A percentile compares a stretch with the other conserved stretches of the same genome.
Evolutionary conservation across 2,329 filamentous ascomycete species (phyloP).

Genomic region (Colletotrichum salicis): DNA sequence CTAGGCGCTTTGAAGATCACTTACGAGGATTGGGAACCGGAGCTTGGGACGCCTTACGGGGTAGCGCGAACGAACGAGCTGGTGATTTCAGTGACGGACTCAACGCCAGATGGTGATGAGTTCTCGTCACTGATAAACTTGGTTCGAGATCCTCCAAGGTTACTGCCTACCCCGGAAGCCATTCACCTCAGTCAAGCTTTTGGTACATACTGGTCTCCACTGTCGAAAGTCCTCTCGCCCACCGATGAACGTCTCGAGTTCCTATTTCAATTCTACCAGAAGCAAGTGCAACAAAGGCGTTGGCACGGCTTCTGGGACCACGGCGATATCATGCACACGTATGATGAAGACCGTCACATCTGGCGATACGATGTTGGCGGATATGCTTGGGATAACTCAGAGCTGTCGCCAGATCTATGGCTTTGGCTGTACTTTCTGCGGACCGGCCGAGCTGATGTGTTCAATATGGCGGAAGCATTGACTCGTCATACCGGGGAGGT

Average conservation of each 20-base stretch:
- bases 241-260: slow-evolving; percentile 67
- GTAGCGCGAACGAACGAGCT: not conserved
- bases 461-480: slow-evolving; percentile 67
- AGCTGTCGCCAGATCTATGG: slow-evolving; percentile 70
- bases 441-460: slow-evolving; percentile 67
- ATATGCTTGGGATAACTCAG: slow-evolving; percentile 73
- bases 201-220: not conserved
- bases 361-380: slow-evolving; percentile 74
- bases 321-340: slow-evolving; percentile 72
- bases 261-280: slow-evolving; percentile 64
- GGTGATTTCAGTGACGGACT: not conserved
- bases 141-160: not conserved
- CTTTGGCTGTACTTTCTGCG: slow-evolving; percentile 72
- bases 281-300: slow-evolving; percentile 64
- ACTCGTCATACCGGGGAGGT: slow-evolving; percentile 70
- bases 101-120: not conserved
- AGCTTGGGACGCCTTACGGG: not conserved
- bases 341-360: slow-evolving; percentile 66
- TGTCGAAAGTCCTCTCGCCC: slow-evolving; percentile 34
- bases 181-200: not conserved
- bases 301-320: slow-evolving; percentile 74
- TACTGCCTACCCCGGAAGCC: not conserved
- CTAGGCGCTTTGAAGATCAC: not conserved
- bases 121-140: not conserved
- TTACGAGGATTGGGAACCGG: not conserved